Evolutionary conservation across 1,139 yeast species (phyloP), one percentile per base, ranked within the genome.

Genomic region (Blastobotrys raffinosifermentans): DNA sequence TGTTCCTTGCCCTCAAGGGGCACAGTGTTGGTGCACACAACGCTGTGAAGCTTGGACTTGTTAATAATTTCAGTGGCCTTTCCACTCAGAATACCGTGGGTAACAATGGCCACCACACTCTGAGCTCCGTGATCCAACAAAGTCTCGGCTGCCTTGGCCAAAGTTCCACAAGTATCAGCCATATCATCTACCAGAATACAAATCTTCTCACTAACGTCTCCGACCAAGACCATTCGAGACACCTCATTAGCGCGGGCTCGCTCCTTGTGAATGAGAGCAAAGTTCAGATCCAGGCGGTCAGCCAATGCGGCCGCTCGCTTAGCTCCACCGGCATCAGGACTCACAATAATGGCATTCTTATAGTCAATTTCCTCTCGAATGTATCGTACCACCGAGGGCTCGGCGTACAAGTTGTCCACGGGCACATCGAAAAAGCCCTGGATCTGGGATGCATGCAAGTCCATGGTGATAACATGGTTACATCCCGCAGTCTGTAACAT

Each of bases 301-400:
- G 97, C 97, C 50, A 91, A 70, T 6, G 91, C 85, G 2, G 98
- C 97, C 8, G 95, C 98, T 57, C 98, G 77, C 63, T 91, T 91
- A 43, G 98, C 98, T 41, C 98, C 98, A 54, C 98, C 98, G 3
- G 98, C 98, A 67, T 91, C 98, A 2, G 98, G 98, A 1, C 96
- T 86, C 16, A 87, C 86, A 44, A 91, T 82, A 42, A 89, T 86
- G 25, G 93, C 78, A 46, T 86, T 79, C 30, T 74, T 69, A 51
- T 63, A 65, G 54, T 72, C 78, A 42, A 83, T 72, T 49, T 79
- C 72, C 52, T 85, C 95, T 47, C 77, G 76, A 46, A 91, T 86
- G 58, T 86, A 89, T 56, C 91, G 73, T 43, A 89, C 85, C 25
- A 85, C 96, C 52, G 86, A 78, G 39, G 97, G 98, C 62, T 91